phyloP scores from a whole-genome alignment of 129 eudicot genomes.

The Dittrichia graveolens region DNA sequence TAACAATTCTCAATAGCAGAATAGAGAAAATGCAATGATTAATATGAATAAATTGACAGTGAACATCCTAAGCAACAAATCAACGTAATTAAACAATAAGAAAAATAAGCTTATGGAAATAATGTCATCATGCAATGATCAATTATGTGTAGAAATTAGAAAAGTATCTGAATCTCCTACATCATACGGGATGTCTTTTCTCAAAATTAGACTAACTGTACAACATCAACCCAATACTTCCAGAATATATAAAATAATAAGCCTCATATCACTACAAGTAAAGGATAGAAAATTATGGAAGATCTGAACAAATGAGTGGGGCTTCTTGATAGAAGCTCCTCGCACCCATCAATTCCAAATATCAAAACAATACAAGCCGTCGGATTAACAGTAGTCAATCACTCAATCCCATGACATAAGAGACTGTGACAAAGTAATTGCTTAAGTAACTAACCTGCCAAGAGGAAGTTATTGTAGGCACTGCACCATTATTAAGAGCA shows the following conservation, averaged over 20 bases:
- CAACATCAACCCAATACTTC: background rate
- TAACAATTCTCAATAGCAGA: background rate
- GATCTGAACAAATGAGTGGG: background rate
- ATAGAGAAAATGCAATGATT: background rate
- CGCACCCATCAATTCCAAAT: background rate
- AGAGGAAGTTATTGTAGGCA: constrained; percentile 95
- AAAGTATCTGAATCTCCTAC: background rate
- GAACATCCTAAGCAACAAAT: background rate
- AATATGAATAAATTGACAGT: background rate
- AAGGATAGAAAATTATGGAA: background rate
- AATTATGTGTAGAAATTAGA: background rate
- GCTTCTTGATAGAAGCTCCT: background rate
- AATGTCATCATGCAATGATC: background rate
- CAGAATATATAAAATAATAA: no score
- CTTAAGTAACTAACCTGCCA: constrained; percentile 79
- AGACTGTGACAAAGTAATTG: constrained; percentile 1
- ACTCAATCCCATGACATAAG: background rate
- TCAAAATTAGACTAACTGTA: background rate
- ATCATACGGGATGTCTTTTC: background rate
- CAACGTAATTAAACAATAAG: background rate
- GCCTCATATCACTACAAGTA: background rate
- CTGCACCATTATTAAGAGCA: constrained; percentile 98
- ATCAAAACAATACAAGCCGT: constrained; percentile 2
- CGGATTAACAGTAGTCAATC: constrained; percentile 12
- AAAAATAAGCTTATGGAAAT: background rate